phyloP scores from a whole-genome alignment of 768 basidiomycete species.

The Daedaleopsis sinensis region DNA sequence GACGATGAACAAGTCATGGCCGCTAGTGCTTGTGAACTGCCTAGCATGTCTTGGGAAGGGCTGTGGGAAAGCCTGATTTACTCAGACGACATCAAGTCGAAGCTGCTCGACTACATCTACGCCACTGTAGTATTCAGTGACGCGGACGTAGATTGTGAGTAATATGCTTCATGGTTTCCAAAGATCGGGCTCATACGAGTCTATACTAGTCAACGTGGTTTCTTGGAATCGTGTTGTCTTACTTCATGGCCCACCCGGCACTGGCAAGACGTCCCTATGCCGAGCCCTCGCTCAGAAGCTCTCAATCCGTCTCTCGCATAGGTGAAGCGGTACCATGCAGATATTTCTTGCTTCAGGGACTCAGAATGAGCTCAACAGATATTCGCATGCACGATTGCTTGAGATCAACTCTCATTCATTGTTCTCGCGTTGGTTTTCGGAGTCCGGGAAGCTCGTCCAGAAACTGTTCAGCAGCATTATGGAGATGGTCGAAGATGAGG shows the following conservation, averaged over 20 bases:
- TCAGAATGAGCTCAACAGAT: constrained; percentile 56
- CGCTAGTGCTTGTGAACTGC: constrained; percentile 88
- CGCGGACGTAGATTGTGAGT: constrained; percentile 80
- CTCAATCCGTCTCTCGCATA: constrained; percentile 83
- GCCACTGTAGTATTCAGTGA: constrained; percentile 93
- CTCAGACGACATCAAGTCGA: constrained; percentile 78
- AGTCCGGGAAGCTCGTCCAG: constrained; percentile 97
- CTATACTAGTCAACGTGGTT: constrained; percentile 73
- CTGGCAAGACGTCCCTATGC: constrained; percentile 95
- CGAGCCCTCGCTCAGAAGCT: constrained; percentile 95
- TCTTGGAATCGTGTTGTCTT: constrained; percentile 96
- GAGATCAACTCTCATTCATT: constrained; percentile 99
- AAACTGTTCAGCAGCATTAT: constrained; percentile 86
- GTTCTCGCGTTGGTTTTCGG: constrained; percentile 99
- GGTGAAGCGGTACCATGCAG: constrained; percentile 47
- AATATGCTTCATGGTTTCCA: not conserved
- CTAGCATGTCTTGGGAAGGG: constrained; percentile 82
- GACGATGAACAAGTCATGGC: constrained; percentile 82
- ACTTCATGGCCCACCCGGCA: constrained; percentile 95
- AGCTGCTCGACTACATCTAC: constrained; percentile 91
- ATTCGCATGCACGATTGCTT: constrained; percentile 82
- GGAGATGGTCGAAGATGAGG: constrained; percentile 91
- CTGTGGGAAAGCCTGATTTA: constrained; percentile 95
- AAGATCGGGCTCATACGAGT: constrained; percentile 9
- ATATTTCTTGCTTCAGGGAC: not conserved